Evolutionary conservation across 768 basidiomycete species (phyloP).

Genomic region (Boletus patriciae): DNA sequence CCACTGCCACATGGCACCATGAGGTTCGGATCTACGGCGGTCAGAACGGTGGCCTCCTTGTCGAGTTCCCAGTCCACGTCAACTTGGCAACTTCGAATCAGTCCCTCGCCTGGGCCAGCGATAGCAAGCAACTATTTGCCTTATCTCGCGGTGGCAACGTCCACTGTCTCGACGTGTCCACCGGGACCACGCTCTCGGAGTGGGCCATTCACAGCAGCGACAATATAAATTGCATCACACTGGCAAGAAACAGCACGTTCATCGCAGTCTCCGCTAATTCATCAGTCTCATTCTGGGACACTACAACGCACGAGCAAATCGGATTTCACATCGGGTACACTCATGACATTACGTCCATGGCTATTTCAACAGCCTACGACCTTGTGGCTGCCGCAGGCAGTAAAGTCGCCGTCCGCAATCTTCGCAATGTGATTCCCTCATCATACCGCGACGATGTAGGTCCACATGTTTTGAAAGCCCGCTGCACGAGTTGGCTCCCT

Average conservation of each 20-base stretch:
- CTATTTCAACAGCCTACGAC: not conserved
- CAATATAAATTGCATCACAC: not conserved
- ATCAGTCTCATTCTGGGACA: conserved; percentile 9
- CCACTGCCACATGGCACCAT: not conserved
- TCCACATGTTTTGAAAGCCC: no score
- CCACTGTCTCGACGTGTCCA: not conserved
- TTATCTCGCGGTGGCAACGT: not conserved
- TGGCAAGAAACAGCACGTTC: not conserved
- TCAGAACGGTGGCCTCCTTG: not conserved
- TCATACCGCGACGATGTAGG: not conserved
- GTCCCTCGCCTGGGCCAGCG: not conserved
- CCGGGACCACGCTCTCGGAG: not conserved
- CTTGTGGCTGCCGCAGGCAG: not conserved
- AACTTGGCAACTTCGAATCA: not conserved
- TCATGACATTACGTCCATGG: not conserved
- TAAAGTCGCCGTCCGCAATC: not conserved
- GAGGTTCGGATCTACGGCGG: not conserved
- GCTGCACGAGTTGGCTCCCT: no score
- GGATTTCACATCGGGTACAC: no score
- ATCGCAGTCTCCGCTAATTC: not conserved
- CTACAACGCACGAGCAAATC: no score
- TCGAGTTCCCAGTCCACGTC: not conserved
- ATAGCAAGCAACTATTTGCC: not conserved
- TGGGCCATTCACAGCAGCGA: not conserved
- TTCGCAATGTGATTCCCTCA: not conserved